Percentiles rank a stretch among this genome's conserved stretches.
These are phyloP conservation scores for Penstemon davidsonii DNA, from an alignment of 257 asterid genomes.

Conservation along the genomic window DNA sequence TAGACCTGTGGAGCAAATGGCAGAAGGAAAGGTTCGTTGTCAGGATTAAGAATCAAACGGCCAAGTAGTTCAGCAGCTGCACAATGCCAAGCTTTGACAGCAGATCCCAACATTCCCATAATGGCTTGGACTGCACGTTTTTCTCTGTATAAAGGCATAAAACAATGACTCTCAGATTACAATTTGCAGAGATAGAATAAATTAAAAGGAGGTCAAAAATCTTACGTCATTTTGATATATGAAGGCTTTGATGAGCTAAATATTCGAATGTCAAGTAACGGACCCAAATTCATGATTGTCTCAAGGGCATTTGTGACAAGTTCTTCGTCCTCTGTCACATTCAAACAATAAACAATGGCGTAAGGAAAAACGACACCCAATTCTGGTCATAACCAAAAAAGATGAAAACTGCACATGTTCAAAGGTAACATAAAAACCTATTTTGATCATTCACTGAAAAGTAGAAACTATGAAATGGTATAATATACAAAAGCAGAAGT, in stretches of 20 bases:
- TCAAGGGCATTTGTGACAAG: conserved; percentile 91
- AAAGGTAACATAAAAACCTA: not conserved
- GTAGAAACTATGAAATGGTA: not conserved
- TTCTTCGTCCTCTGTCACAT: conserved; percentile 87
- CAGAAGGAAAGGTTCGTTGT: conserved; percentile 85
- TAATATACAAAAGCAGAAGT: not conserved
- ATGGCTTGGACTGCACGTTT: conserved; percentile 84
- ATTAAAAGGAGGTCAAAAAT: conserved; percentile 13
- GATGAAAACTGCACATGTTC: not conserved
- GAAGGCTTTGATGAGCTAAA: conserved; percentile 91
- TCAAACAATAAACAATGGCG: conserved; percentile 17
- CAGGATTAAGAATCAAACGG: conserved; percentile 90
- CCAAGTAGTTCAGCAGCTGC: conserved; percentile 94
- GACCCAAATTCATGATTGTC: conserved; percentile 88
- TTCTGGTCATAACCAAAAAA: not conserved
- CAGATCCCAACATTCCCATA: conserved; percentile 85
- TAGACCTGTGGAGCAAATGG: conserved; percentile 84
- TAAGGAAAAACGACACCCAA: not conserved
- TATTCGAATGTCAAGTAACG: conserved; percentile 82
- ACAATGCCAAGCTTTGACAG: conserved; percentile 94
- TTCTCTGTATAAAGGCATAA: conserved; percentile 45
- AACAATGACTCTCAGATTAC: conserved; percentile 23
- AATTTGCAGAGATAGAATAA: conserved; percentile 17
- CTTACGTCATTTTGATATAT: conserved; percentile 81
- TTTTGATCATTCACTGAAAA: not conserved